These are phyloP conservation scores for Daldinia concentrica DNA, from an alignment of 495 filamentous ascomycete species.

Conservation along the genomic window DNA sequence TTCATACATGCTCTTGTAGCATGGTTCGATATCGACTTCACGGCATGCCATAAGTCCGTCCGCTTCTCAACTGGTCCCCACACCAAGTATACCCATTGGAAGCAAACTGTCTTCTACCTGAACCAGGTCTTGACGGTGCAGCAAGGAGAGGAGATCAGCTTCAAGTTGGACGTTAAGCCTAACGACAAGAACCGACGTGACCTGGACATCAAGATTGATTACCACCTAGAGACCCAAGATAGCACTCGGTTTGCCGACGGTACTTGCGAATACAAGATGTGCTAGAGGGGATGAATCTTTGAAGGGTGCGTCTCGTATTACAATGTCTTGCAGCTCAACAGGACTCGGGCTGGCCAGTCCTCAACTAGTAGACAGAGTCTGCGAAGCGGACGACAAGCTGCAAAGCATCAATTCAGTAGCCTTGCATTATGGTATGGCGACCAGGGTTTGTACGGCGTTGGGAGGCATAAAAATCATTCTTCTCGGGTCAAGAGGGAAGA, in stretches of 20 bases:
- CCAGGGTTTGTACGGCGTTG: constrained; percentile 31
- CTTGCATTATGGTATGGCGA: constrained; percentile 37
- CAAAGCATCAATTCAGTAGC: constrained; percentile 9
- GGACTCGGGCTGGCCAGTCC: not conserved
- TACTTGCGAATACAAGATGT: constrained; percentile 90
- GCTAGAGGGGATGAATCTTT: constrained; percentile 42
- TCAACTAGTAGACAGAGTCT: constrained; percentile 3
- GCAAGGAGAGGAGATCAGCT: constrained; percentile 75
- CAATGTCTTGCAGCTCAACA: constrained; percentile 6
- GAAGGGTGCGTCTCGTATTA: not conserved
- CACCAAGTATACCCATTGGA: constrained; percentile 94
- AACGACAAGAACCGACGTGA: constrained; percentile 95
- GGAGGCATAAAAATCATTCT: constrained; percentile 25
- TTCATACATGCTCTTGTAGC: constrained; percentile 95
- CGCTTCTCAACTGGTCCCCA: constrained; percentile 87
- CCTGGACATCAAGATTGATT: constrained; percentile 88
- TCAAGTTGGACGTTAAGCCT: constrained; percentile 80
- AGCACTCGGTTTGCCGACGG: constrained; percentile 72
- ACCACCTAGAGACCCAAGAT: constrained; percentile 80
- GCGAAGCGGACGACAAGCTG: constrained; percentile 7
- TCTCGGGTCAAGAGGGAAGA: constrained; percentile 18
- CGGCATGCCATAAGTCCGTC: constrained; percentile 88
- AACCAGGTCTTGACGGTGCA: constrained; percentile 85
- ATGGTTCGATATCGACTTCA: constrained; percentile 99
- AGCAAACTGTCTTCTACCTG: constrained; percentile 92